phyloP scores from a whole-genome alignment of 2,329 filamentous ascomycete species.

The Stachybotrys chartarum region DNA sequence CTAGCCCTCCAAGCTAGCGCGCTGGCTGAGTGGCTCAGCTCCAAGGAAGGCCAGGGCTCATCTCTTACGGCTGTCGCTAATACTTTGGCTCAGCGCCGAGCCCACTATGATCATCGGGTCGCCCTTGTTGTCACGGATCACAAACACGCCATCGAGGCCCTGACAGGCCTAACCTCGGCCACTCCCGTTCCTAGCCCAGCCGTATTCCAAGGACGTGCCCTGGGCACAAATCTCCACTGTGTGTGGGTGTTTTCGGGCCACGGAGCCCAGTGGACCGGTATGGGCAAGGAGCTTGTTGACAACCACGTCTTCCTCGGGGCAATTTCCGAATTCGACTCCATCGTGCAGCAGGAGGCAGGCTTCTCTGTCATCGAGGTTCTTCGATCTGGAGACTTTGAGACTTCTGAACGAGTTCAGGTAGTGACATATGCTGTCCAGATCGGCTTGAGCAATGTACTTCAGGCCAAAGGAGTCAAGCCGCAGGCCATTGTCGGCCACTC shows the following conservation, averaged over 20 bases:
- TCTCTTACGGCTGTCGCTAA: background rate
- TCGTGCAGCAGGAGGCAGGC: conserved; percentile 2
- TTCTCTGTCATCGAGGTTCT: conserved; percentile 1
- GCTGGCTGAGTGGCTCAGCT: background rate
- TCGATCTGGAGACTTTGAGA: conserved; percentile 1
- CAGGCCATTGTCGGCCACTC: conserved; percentile 7
- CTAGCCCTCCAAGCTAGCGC: background rate
- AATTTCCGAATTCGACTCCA: conserved; percentile 1
- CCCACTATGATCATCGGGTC: conserved; percentile 1
- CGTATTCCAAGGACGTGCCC: background rate
- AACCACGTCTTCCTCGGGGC: conserved; percentile 1
- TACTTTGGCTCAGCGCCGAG: conserved; percentile 1
- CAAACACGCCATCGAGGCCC: background rate
- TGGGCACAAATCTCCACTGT: background rate
- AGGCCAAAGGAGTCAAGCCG: background rate
- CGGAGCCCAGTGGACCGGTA: conserved; percentile 1
- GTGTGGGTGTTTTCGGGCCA: conserved; percentile 2
- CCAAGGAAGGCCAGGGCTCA: background rate
- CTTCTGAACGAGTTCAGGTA: conserved; percentile 4
- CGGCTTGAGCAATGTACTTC: conserved; percentile 1
- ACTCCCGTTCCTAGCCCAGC: background rate
- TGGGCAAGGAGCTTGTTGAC: conserved; percentile 1
- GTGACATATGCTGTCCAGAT: conserved; percentile 5
- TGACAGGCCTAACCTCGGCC: background rate
- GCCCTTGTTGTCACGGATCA: background rate